Evolutionary conservation across 176 grass and related monocot species (phyloP).

Genomic region (Stipa capillata): DNA sequence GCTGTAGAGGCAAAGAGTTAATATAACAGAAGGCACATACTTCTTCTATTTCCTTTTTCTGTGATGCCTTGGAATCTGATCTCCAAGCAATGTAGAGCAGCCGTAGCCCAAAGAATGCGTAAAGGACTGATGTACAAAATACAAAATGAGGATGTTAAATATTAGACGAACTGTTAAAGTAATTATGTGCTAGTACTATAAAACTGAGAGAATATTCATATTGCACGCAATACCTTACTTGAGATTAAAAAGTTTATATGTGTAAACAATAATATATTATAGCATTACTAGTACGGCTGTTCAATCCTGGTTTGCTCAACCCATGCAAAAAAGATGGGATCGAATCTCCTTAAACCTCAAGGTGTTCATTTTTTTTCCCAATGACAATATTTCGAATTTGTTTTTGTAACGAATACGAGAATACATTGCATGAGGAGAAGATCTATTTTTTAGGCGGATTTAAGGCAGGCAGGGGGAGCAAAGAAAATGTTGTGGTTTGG

Average conservation of each 20-base stretch:
- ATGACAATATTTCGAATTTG: not conserved
- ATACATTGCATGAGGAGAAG: not conserved
- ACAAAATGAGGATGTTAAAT: slow-evolving; percentile 18
- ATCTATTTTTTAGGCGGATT: not conserved
- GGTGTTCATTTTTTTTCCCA: not conserved
- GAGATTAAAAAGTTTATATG: not conserved
- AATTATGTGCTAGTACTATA: not conserved
- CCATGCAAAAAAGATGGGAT: not conserved
- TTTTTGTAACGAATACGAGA: not conserved
- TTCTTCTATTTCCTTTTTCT: slow-evolving; percentile 98
- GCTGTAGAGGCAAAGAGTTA: not conserved
- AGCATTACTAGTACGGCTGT: not conserved
- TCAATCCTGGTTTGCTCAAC: not conserved
- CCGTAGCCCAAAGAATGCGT: slow-evolving; percentile 81
- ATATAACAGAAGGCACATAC: slow-evolving; percentile 27
- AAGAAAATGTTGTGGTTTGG: not conserved
- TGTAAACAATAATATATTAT: not conserved
- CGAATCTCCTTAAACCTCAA: not conserved
- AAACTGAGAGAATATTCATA: not conserved
- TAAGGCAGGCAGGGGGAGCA: too few relatives aligned
- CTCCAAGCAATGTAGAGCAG: slow-evolving; percentile 93
- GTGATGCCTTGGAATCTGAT: slow-evolving; percentile 82
- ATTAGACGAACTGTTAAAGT: not conserved
- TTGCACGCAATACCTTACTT: not conserved
- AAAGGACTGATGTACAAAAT: slow-evolving; percentile 53